phyloP scores from a whole-genome alignment of 2,329 filamentous ascomycete species.

The Venturia asperata region DNA sequence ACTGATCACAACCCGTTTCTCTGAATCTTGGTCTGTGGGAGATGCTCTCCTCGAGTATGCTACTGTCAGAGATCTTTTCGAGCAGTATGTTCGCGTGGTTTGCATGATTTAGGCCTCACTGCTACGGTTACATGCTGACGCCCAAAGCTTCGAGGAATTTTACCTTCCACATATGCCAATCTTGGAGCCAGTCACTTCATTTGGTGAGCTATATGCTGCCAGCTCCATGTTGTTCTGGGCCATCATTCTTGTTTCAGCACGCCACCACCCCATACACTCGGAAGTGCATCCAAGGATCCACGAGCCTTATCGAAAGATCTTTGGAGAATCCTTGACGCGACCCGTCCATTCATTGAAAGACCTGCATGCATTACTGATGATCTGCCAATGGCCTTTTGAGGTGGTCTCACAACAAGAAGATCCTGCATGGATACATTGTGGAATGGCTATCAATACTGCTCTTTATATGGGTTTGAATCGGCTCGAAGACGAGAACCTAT shows the following conservation, averaged over 20 bases:
- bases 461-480: constrained; percentile 21
- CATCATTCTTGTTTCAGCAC: constrained; percentile 15
- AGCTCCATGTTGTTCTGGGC: constrained; percentile 19
- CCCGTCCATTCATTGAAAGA: constrained; percentile 19
- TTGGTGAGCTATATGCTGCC: constrained; percentile 6
- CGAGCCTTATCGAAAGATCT: constrained; percentile 11
- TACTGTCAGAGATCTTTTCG: background rate
- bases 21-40: background rate
- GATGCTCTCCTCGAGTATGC: constrained; percentile 4
- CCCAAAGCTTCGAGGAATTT: constrained; percentile 17
- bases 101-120: background rate
- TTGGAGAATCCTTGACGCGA: constrained; percentile 4
- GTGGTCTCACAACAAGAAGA: constrained; percentile 17
- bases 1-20: constrained; percentile 1
- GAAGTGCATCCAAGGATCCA: constrained; percentile 8
- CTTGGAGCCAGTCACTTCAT: constrained; percentile 19
- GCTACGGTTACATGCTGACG: background rate
- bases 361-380: constrained; percentile 20
- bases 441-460: constrained; percentile 20
- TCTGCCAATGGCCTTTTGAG: constrained; percentile 21
- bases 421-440: constrained; percentile 18
- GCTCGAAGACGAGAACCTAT: constrained; percentile 19
- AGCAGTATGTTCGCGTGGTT: background rate
- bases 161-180: constrained; percentile 19
- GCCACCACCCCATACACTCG: constrained; percentile 17